phyloP scores from a whole-genome alignment of 495 filamentous ascomycete species.

The Evernia prunastri region DNA sequence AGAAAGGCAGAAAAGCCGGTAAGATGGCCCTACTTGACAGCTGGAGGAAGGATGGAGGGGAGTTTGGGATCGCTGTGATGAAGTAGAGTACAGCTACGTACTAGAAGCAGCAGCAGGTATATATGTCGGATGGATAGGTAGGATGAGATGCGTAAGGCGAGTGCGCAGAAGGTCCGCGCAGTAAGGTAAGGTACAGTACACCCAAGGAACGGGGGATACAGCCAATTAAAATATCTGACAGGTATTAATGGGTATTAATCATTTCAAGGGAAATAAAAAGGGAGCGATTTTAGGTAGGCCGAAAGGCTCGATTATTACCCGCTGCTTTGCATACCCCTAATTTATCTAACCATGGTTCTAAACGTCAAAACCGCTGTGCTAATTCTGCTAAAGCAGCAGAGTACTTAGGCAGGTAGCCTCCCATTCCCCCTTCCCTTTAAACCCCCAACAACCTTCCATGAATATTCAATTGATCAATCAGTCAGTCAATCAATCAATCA shows the following conservation, averaged over 20 bases:
- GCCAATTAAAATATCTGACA: too few species aligned
- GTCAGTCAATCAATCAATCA: too few species aligned
- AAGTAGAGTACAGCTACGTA: too few species aligned
- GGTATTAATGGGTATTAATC: neutral
- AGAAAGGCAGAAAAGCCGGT: neutral
- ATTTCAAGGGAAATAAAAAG: neutral
- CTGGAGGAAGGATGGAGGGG: neutral
- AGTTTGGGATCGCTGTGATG: neutral
- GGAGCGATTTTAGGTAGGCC: neutral
- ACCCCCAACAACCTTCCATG: too few species aligned
- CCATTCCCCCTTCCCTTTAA: neutral
- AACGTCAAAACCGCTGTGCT: conserved; percentile 4
- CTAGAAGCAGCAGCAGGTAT: too few species aligned
- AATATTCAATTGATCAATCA: too few species aligned
- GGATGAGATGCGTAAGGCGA: too few species aligned
- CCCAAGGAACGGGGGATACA: too few species aligned
- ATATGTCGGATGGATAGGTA: too few species aligned
- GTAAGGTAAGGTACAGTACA: too few species aligned
- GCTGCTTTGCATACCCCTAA: neutral
- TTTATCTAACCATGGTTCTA: neutral
- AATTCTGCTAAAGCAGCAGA: neutral
- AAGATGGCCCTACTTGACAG: neutral
- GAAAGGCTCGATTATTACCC: conserved; percentile 1
- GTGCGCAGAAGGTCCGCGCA: too few species aligned
- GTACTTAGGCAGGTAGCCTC: neutral